Evolutionary conservation across 73 alveolate species (phyloP).

Genomic region (Paramecium sexaurelia): DNA sequence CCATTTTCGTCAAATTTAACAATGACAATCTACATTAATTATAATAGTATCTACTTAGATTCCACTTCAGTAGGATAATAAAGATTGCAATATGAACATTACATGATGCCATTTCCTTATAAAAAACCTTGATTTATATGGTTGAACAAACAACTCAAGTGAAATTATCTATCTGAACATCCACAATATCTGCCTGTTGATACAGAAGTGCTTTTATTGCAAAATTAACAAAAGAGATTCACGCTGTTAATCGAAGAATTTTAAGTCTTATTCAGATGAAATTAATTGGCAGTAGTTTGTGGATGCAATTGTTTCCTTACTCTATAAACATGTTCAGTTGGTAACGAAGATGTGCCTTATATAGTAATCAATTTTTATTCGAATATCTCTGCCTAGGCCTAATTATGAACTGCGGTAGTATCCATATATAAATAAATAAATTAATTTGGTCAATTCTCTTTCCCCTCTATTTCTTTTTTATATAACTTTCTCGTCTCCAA

Average conservation of each 20-base stretch:
- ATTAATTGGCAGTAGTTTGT: background rate
- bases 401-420: background rate
- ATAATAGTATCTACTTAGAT: background rate
- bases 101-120: background rate
- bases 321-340: constrained; percentile 15
- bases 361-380: background rate
- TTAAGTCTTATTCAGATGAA: background rate
- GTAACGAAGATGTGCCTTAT: background rate
- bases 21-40: background rate
- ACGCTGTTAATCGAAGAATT: background rate
- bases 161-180: background rate
- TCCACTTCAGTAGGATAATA: constrained; percentile 36
- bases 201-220: background rate
- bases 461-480: background rate
- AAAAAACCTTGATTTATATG: background rate
- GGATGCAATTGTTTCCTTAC: constrained; percentile 22
- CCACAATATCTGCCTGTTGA: background rate
- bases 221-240: background rate
- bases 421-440: constrained; percentile 16
- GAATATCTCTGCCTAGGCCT: background rate
- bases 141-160: background rate
- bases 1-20: background rate
- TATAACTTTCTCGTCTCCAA: background rate
- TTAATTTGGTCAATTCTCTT: background rate
- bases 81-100: constrained; percentile 7